These are phyloP conservation scores for Fusarium hostae DNA, from an alignment of 2,329 filamentous ascomycete species.

Conservation along the genomic window DNA sequence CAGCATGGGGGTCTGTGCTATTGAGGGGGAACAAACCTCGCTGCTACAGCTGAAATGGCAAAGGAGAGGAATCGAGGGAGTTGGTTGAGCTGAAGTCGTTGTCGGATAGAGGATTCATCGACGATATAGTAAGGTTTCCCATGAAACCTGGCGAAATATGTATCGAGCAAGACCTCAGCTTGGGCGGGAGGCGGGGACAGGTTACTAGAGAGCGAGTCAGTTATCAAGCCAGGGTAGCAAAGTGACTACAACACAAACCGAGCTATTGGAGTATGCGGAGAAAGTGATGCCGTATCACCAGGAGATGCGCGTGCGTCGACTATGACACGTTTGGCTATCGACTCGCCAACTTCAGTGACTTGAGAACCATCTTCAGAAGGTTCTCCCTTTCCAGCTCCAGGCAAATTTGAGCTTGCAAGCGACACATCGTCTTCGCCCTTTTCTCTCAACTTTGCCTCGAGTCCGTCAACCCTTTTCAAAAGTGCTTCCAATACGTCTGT, in stretches of 20 bases:
- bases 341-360: conserved; percentile 46
- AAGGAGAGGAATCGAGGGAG: conserved; percentile 66
- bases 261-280: conserved; percentile 42
- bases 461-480: conserved; percentile 84
- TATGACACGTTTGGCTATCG: conserved; percentile 54
- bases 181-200: conserved; percentile 60
- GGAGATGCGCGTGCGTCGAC: conserved; percentile 50
- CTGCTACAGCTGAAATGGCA: conserved; percentile 70
- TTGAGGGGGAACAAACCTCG: conserved; percentile 59
- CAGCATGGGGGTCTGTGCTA: neutral
- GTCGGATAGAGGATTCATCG: conserved; percentile 79
- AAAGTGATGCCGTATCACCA: conserved; percentile 39
- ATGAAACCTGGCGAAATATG: conserved; percentile 83
- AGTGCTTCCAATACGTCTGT: conserved; percentile 88
- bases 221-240: neutral
- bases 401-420: conserved; percentile 36
- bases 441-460: conserved; percentile 82
- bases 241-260: conserved; percentile 27
- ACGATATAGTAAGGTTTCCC: conserved; percentile 85
- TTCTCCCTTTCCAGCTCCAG: conserved; percentile 34
- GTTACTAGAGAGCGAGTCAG: conserved; percentile 51
- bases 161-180: conserved; percentile 75
- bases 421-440: conserved; percentile 60
- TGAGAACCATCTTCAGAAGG: conserved; percentile 42
- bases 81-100: conserved; percentile 75